These are phyloP conservation scores for Gynostemma pentaphyllum DNA, from an alignment of 306 rosid genomes.

Conservation along the genomic window DNA sequence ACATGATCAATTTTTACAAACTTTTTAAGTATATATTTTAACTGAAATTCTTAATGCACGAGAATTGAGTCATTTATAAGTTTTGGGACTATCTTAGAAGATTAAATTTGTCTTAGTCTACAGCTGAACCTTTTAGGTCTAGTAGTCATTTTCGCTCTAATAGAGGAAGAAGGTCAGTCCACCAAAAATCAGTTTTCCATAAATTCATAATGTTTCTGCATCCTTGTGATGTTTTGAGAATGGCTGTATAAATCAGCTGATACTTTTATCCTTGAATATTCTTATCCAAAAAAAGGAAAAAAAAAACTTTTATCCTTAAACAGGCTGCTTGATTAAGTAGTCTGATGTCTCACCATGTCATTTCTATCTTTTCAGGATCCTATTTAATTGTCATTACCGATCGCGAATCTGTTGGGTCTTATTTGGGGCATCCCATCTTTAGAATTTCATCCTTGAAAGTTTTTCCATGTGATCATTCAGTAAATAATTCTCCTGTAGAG, in stretches of 20 bases:
- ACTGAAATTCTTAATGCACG: background rate
- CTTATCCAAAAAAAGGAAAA: too few species aligned
- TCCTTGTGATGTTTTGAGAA: background rate
- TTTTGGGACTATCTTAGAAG: too few species aligned
- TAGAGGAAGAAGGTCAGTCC: background rate
- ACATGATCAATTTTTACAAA: background rate
- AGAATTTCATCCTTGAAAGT: conserved; percentile 57
- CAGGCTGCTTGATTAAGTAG: background rate
- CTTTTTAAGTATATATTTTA: background rate
- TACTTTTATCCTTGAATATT: too few species aligned
- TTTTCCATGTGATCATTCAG: conserved; percentile 79
- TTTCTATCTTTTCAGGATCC: conserved; percentile 40
- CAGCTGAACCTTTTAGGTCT: too few species aligned
- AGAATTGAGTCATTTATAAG: too few species aligned
- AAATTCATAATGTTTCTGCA: background rate
- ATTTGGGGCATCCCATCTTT: conserved; percentile 80
- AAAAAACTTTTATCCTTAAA: too few species aligned
- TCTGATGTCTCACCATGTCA: conserved; percentile 19
- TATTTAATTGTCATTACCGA: conserved; percentile 71
- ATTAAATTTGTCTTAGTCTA: too few species aligned
- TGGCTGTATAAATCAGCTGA: background rate
- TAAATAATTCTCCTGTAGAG: conserved; percentile 45
- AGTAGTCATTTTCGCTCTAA: background rate
- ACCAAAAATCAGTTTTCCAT: background rate
- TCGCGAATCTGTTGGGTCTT: conserved; percentile 58